phyloP scores from a whole-genome alignment of 2,329 filamentous ascomycete species.

The Lasiodiplodia sp. region DNA sequence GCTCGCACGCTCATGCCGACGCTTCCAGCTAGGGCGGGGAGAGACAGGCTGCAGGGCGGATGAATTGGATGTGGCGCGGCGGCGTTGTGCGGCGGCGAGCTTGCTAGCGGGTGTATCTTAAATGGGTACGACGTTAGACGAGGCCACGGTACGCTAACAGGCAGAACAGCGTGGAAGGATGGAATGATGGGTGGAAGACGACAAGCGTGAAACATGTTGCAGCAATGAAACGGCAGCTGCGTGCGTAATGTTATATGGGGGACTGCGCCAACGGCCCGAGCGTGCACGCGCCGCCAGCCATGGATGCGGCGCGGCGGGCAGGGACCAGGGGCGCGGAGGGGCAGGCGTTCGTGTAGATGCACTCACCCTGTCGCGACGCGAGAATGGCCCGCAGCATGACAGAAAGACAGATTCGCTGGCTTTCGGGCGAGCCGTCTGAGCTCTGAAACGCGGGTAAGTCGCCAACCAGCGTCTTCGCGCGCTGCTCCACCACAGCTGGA shows the following conservation, averaged over 20 bases:
- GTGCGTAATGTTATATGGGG: constrained; percentile 29
- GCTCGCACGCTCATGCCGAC: constrained; percentile 55
- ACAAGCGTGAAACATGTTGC: constrained; percentile 30
- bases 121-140: constrained; percentile 25
- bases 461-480: constrained; percentile 68
- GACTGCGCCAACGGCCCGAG: constrained; percentile 26
- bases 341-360: not conserved
- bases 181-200: constrained; percentile 18
- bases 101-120: constrained; percentile 31
- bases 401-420: constrained; percentile 76
- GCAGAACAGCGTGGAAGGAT: constrained; percentile 21
- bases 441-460: constrained; percentile 75
- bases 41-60: constrained; percentile 52
- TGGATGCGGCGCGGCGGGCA: constrained; percentile 8
- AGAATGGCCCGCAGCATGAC: constrained; percentile 77
- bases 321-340: constrained; percentile 15
- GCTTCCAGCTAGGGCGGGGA: constrained; percentile 46
- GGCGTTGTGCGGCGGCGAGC: constrained; percentile 46
- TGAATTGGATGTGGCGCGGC: constrained; percentile 55
- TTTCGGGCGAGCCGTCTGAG: constrained; percentile 73
- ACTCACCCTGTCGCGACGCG: constrained; percentile 71
- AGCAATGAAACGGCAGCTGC: constrained; percentile 27
- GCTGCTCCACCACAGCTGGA: constrained; percentile 69
- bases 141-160: constrained; percentile 5
- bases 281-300: constrained; percentile 23